Conservation (phyloP, 768 basidiomycete genomes). For the Infundibulicybe gibba region DNA sequence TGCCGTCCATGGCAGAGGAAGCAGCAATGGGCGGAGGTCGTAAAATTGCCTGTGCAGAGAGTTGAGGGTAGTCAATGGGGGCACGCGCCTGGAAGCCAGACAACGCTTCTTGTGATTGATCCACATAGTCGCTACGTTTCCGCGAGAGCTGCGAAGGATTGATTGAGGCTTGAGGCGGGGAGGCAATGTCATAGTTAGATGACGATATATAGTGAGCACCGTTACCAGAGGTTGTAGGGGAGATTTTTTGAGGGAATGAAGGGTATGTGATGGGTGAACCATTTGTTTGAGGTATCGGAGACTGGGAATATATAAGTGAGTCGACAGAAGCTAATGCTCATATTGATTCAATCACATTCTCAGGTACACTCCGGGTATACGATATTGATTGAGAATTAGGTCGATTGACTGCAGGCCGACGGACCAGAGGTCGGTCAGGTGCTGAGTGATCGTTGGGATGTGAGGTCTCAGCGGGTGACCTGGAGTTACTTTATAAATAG, state of each 20-base stretch:
- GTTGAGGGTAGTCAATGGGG: constrained; percentile 79
- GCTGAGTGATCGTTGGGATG: constrained; percentile 22
- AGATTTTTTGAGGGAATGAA: constrained; percentile 34
- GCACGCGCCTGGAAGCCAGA: constrained; percentile 42
- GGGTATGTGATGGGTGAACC: constrained; percentile 38
- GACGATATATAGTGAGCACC: constrained; percentile 23
- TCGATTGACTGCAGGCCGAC: constrained; percentile 39
- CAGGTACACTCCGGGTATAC: constrained; percentile 43
- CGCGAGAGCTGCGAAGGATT: constrained; percentile 69
- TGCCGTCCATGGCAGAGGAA: constrained; percentile 63
- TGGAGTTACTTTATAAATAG: constrained; percentile 8
- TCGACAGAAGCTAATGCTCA: neutral
- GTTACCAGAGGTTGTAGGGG: constrained; percentile 29
- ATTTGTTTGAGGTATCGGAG: constrained; percentile 32
- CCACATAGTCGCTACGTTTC: constrained; percentile 76
- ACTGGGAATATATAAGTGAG: constrained; percentile 18
- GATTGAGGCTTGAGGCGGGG: constrained; percentile 84
- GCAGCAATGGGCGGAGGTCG: constrained; percentile 82
- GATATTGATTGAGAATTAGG: constrained; percentile 39
- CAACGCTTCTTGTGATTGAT: constrained; percentile 68
- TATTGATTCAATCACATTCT: constrained; percentile 36
- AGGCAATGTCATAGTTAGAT: constrained; percentile 45
- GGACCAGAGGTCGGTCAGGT: constrained; percentile 21
- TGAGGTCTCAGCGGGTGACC: constrained; percentile 38
- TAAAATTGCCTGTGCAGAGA: constrained; percentile 55